Evolutionary conservation across 306 rosid species (phyloP).

Genomic region (Hylodesmum podocarpum): DNA sequence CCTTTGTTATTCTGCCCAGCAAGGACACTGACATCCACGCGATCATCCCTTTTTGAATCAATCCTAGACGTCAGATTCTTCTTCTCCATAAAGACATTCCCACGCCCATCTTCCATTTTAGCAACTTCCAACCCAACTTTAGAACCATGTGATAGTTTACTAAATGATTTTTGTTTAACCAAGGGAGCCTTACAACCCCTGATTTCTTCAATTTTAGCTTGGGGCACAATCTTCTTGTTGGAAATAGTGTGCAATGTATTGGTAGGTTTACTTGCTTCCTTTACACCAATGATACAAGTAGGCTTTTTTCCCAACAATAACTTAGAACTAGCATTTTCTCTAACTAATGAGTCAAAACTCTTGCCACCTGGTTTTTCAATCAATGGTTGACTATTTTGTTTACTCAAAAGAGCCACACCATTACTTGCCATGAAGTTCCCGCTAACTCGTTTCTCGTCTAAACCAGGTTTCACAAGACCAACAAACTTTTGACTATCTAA

Average conservation of each 20-base stretch:
- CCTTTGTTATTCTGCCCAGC: conserved; percentile 24
- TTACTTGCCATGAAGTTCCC: conserved; percentile 28
- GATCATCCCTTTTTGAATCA: conserved; percentile 31
- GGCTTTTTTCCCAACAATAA: conserved; percentile 38
- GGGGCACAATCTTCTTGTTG: background rate
- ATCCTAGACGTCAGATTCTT: conserved; percentile 14
- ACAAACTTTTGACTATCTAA: conserved; percentile 48
- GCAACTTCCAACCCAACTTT: background rate
- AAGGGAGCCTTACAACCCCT: conserved; percentile 21
- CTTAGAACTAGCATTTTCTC: conserved; percentile 39
- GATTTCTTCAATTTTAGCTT: conserved; percentile 21
- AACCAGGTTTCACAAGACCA: conserved; percentile 37
- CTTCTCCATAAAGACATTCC: background rate
- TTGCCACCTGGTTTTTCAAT: conserved; percentile 28
- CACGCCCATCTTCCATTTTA: background rate
- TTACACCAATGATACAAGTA: conserved; percentile 1
- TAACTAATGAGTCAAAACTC: conserved; percentile 21
- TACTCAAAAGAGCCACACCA: conserved; percentile 34
- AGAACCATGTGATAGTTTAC: conserved; percentile 9
- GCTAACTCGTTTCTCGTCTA: conserved; percentile 43
- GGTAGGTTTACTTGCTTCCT: background rate
- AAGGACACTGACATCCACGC: conserved; percentile 21
- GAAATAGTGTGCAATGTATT: background rate
- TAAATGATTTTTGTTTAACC: conserved; percentile 35
- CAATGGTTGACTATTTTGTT: conserved; percentile 29